phyloP scores from a whole-genome alignment of 2,329 filamentous ascomycete species.

The Rachicladosporium sp. region DNA sequence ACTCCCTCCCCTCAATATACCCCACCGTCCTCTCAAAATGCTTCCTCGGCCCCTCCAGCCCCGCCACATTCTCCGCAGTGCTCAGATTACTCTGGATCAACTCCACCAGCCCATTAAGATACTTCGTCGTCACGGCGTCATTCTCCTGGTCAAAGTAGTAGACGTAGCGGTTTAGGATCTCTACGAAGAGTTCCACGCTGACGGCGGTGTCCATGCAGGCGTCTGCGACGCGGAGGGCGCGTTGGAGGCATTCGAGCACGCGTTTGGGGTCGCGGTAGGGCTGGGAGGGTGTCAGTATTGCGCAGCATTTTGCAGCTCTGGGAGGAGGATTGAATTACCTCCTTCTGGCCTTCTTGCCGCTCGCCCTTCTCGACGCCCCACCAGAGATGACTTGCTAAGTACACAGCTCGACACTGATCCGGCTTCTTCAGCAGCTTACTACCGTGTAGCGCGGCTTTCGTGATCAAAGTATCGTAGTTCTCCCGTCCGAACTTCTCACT shows the following conservation, averaged over 20 bases:
- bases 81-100: constrained; percentile 93
- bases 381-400: constrained; percentile 93
- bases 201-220: constrained; percentile 98
- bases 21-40: constrained; percentile 93
- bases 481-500: constrained; percentile 77
- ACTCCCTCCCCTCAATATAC: constrained; percentile 82
- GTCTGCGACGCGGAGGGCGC: constrained; percentile 88
- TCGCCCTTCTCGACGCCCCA: constrained; percentile 86
- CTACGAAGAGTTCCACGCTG: constrained; percentile 94
- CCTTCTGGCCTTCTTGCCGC: constrained; percentile 43
- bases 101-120: constrained; percentile 94
- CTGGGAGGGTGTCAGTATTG: constrained; percentile 33
- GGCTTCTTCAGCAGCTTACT: constrained; percentile 96
- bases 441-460: constrained; percentile 90
- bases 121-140: constrained; percentile 95
- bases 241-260: constrained; percentile 89
- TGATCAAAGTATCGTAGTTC: constrained; percentile 97
- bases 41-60: constrained; percentile 77
- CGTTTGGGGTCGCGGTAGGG: constrained; percentile 95
- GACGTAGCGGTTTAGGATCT: constrained; percentile 95
- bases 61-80: constrained; percentile 61
- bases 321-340: constrained; percentile 10
- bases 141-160: constrained; percentile 99
- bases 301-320: constrained; percentile 2
- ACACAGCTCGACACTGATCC: constrained; percentile 93